A percentile compares a stretch with the other conserved stretches of the same genome.
Conservation (phyloP, 257 asterid species). For the Solanum bulbocastanum region DNA sequence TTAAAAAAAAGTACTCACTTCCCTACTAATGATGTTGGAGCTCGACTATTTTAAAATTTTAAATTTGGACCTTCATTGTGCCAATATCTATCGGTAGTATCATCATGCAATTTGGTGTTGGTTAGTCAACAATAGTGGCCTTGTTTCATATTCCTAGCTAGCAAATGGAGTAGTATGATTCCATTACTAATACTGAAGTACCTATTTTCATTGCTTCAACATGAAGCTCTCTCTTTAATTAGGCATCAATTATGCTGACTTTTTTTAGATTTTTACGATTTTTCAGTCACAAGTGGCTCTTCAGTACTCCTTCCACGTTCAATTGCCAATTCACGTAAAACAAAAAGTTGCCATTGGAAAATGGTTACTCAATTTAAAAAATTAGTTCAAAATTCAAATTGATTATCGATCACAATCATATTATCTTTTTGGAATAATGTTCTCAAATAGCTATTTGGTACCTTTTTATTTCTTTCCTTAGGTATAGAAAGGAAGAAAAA, state of each 20-base stretch:
- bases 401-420: not conserved
- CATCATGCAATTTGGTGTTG: not conserved
- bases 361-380: not conserved
- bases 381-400: no score
- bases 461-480: not conserved
- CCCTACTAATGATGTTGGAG: not conserved
- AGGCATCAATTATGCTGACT: not conserved
- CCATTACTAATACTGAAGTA: not conserved
- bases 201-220: not conserved
- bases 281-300: not conserved
- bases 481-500: not conserved
- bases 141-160: not conserved
- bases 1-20: no score
- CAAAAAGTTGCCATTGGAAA: not conserved
- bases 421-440: not conserved
- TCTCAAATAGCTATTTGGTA: not conserved
- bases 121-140: not conserved
- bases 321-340: not conserved
- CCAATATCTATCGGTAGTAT: not conserved
- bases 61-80: fast-evolving
- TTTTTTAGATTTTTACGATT: not conserved
- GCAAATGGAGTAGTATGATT: not conserved
- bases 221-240: not conserved
- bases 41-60: no score
- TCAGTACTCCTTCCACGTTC: not conserved